Percentiles rank a stretch among this genome's conserved stretches.
phyloP scores from a whole-genome alignment of 371 early-diverging fungal species.

The Mortierella sp. region DNA sequence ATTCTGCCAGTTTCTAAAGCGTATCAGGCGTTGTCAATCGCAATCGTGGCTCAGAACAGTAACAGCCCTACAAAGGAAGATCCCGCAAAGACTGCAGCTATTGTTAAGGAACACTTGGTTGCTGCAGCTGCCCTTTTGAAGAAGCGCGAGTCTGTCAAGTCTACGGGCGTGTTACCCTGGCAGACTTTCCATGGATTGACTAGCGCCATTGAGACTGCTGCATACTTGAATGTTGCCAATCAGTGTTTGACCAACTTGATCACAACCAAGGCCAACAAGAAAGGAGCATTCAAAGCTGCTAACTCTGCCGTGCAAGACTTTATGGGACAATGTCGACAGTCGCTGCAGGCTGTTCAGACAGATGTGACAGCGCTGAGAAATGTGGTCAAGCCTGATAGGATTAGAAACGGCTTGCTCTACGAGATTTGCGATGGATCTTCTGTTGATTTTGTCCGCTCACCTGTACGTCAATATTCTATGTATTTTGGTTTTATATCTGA shows the following conservation, averaged over 20 bases:
- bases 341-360: conserved; percentile 34
- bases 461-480: conserved; percentile 23
- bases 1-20: conserved; percentile 26
- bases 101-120: conserved; percentile 32
- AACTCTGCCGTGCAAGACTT: conserved; percentile 39
- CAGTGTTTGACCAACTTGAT: conserved; percentile 45
- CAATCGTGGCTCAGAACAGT: conserved; percentile 48
- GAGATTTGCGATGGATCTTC: conserved; percentile 50
- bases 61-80: conserved; percentile 42
- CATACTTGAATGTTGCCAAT: conserved; percentile 46
- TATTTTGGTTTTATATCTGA: background rate
- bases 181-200: conserved; percentile 38
- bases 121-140: conserved; percentile 19
- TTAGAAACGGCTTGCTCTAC: conserved; percentile 45
- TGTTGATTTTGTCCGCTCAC: conserved; percentile 48
- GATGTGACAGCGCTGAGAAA: conserved; percentile 44
- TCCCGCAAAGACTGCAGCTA: conserved; percentile 35
- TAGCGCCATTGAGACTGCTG: conserved; percentile 35
- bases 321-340: conserved; percentile 50
- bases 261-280: conserved; percentile 47
- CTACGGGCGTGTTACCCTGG: conserved; percentile 52
- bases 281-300: conserved; percentile 40
- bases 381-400: conserved; percentile 42
- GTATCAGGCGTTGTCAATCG: conserved; percentile 27
- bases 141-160: conserved; percentile 45